Evolutionary conservation across 2,329 filamentous ascomycete genomes (phyloP).

Genomic region (Xylariales sp.): DNA sequence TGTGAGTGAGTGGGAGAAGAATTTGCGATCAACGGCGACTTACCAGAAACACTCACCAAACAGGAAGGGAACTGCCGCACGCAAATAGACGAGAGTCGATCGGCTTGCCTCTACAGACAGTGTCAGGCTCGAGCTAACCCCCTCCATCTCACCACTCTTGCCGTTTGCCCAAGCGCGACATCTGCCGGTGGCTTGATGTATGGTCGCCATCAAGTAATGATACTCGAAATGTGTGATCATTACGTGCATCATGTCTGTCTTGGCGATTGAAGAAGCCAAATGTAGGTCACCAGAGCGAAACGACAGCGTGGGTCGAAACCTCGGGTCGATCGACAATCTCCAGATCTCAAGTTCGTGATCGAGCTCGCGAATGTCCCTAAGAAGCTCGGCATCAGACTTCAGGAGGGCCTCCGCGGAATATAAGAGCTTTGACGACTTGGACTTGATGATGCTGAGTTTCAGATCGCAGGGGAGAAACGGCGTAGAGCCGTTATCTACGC

Average conservation of each 20-base stretch:
- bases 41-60: conserved; percentile 46
- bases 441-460: conserved; percentile 47
- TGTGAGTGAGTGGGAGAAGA: conserved; percentile 15
- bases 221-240: conserved; percentile 50
- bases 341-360: conserved; percentile 53
- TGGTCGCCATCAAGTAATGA: conserved; percentile 48
- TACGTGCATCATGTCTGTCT: conserved; percentile 38
- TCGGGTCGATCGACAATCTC: conserved; percentile 42
- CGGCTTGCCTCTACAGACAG: conserved; percentile 41
- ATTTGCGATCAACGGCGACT: conserved; percentile 11
- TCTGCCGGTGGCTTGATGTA: conserved; percentile 51
- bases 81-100: conserved; percentile 6
- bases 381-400: conserved; percentile 49
- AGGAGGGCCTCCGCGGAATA: conserved; percentile 44
- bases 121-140: conserved; percentile 46
- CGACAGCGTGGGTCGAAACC: conserved; percentile 43
- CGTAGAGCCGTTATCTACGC: conserved; percentile 23
- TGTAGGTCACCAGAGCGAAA: conserved; percentile 19
- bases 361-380: conserved; percentile 50
- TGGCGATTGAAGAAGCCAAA: conserved; percentile 11
- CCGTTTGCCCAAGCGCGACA: conserved; percentile 37
- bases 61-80: conserved; percentile 35
- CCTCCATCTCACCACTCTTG: conserved; percentile 33
- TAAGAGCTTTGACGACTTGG: conserved; percentile 40
- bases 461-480: conserved; percentile 41